Evolutionary conservation across 2,329 filamentous ascomycete species (phyloP).

Genomic region (Clonostachys solani): DNA sequence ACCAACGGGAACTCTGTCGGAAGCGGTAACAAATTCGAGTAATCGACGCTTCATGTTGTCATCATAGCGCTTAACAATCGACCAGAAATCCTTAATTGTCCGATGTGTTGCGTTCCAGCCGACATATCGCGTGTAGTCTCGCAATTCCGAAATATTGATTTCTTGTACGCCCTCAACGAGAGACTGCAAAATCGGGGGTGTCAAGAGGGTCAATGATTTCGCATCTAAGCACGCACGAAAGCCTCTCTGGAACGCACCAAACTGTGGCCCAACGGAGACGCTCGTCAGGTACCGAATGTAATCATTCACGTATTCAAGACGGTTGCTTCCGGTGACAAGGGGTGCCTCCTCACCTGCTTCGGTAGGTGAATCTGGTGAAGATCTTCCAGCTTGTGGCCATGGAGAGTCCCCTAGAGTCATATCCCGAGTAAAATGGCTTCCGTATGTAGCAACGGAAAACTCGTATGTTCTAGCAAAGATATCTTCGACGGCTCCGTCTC

Average conservation of each 20-base stretch:
- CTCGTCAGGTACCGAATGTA: slow-evolving; percentile 83
- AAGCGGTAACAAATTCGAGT: slow-evolving; percentile 92
- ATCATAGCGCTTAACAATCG: slow-evolving; percentile 64
- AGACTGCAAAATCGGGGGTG: slow-evolving; percentile 64
- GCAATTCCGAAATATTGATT: slow-evolving; percentile 73
- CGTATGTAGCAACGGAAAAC: slow-evolving; percentile 65
- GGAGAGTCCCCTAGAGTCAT: slow-evolving; percentile 39
- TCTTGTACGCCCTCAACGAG: slow-evolving; percentile 80
- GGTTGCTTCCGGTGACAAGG: slow-evolving; percentile 78
- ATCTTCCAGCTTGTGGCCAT: slow-evolving; percentile 46
- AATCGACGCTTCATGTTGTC: slow-evolving; percentile 69
- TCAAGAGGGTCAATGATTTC: slow-evolving; percentile 69
- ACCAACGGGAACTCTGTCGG: slow-evolving; percentile 83
- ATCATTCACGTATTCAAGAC: slow-evolving; percentile 73
- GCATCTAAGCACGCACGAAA: slow-evolving; percentile 72
- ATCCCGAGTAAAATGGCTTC: slow-evolving; percentile 49
- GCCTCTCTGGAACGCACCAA: slow-evolving; percentile 73
- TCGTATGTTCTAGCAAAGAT: slow-evolving; percentile 82
- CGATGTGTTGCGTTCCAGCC: slow-evolving; percentile 69
- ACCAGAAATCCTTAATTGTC: slow-evolving; percentile 80
- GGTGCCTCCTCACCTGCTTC: slow-evolving; percentile 16
- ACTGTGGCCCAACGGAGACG: slow-evolving; percentile 72
- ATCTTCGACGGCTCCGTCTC: slow-evolving; percentile 72
- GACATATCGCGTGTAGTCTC: slow-evolving; percentile 71
- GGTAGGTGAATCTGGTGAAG: slow-evolving; percentile 28